Conservation (phyloP, 371 early-diverging fungal species). For the Dinochytrium kinnereticum region DNA sequence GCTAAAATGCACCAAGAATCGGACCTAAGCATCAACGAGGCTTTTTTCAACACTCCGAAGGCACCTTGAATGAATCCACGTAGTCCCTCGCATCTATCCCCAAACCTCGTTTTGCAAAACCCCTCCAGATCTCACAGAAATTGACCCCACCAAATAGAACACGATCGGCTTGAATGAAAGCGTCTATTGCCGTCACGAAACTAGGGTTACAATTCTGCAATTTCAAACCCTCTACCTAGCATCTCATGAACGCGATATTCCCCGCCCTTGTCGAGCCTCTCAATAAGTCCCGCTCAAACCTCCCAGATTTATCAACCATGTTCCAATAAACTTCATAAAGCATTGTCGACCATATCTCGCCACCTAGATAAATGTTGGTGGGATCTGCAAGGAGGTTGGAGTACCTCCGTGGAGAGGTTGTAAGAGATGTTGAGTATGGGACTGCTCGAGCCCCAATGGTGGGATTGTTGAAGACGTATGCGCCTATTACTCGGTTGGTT, state of each 20-base stretch:
- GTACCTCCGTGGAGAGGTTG: constrained; percentile 35
- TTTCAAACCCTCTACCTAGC: constrained; percentile 53
- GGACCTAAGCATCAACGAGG: too few species aligned
- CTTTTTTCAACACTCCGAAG: not conserved
- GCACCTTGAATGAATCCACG: not conserved
- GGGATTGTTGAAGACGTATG: not conserved
- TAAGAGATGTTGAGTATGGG: constrained; percentile 39
- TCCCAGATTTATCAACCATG: constrained; percentile 71
- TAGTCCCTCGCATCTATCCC: constrained; percentile 24
- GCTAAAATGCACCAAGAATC: too few species aligned
- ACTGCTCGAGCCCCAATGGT: constrained; percentile 28
- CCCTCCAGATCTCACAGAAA: constrained; percentile 81
- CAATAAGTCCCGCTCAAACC: constrained; percentile 14
- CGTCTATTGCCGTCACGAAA: constrained; percentile 88
- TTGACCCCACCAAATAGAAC: constrained; percentile 74
- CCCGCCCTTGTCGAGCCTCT: constrained; percentile 5
- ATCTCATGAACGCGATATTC: constrained; percentile 34
- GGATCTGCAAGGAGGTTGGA: not conserved
- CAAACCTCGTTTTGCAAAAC: constrained; percentile 80
- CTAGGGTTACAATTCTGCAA: constrained; percentile 89
- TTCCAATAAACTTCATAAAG: constrained; percentile 88
- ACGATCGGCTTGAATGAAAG: constrained; percentile 83
- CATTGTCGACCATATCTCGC: constrained; percentile 49
- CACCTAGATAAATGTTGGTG: constrained; percentile 37
- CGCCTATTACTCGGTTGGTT: not conserved